Base-by-base conservation (phyloP, 257 asterid genomes). In the Leptodermis oblonga region DNA sequence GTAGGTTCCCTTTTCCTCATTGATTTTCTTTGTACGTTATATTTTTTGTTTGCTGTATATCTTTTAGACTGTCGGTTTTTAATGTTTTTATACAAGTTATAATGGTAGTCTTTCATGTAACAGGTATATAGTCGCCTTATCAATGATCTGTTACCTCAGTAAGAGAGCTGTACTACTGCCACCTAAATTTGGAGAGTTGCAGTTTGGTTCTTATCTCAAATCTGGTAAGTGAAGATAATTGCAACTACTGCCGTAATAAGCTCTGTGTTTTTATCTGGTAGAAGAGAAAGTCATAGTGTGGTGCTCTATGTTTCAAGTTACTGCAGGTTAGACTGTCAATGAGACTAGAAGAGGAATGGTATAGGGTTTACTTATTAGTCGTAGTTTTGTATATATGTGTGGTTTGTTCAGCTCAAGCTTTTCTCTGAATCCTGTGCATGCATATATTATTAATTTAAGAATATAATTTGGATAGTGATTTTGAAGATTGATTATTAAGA, bases 191-290 rank as follows among this genome's bases (percentile, higher is more conserved):
- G 88, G 93, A 67, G 86, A 79, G 55, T 82, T 93, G 82, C 90
- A 84, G 81, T 93, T 93, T 73, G 94, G 86, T 67, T 78, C 82
- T 81, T 92, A 92, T 81, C 80, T 92, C 71, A 92, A 90, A 82
- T 90, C 98, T 25, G 98, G 98, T 90, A 68, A 77, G 83, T 66
- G 39, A 70, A 69, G 63, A 46, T 53, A 34, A 39, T 26, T 8
- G 0, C 73, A 26, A 53, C 58, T 34, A 56, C 68, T 79, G 43
- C 41, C 46, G 34, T 65, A 14, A 55, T 22, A 23, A 49, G 52
- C 5, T 37, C 45, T 49, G n/a, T 41, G 41, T 31, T 25, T 26
- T 51, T 54, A 46, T 5, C n/a, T 42, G 7, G 18, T 30, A 41
- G 8, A 17, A 41, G n/a, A 69, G 31, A 41, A 39, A 30, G 30